These are phyloP conservation scores for Cyanodermella asteris DNA, from an alignment of 2,329 filamentous ascomycete species.

Conservation along the genomic window DNA sequence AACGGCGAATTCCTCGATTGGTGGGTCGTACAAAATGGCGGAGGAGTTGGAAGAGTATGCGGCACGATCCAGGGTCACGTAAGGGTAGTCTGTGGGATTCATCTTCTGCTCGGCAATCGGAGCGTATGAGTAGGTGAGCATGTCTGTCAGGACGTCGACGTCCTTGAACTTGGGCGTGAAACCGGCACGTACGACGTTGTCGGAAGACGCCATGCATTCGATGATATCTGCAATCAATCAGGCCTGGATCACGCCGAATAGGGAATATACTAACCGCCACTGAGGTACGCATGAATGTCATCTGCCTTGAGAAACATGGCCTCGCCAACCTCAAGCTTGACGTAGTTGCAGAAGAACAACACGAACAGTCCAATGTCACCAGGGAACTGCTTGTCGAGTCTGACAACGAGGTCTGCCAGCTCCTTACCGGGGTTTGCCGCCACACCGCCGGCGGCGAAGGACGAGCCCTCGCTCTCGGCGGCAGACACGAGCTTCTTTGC, in stretches of 20 bases:
- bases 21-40: slow-evolving; percentile 68
- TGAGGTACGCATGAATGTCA: slow-evolving; percentile 89
- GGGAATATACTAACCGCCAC: slow-evolving; percentile 26
- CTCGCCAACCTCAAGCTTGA: slow-evolving; percentile 69
- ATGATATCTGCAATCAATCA: slow-evolving; percentile 48
- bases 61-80: slow-evolving; percentile 56
- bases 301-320: slow-evolving; percentile 92
- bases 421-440: slow-evolving; percentile 45
- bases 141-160: slow-evolving; percentile 63
- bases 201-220: slow-evolving; percentile 97
- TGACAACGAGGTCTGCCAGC: slow-evolving; percentile 53
- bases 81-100: slow-evolving; percentile 63
- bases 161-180: slow-evolving; percentile 99
- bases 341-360: slow-evolving; percentile 91
- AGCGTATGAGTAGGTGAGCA: slow-evolving; percentile 89
- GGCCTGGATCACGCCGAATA: background rate
- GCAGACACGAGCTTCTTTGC: slow-evolving; percentile 48
- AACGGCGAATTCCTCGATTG: slow-evolving; percentile 90
- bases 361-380: slow-evolving; percentile 84
- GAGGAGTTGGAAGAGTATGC: slow-evolving; percentile 61
- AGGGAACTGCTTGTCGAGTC: slow-evolving; percentile 68
- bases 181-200: slow-evolving; percentile 92
- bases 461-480: slow-evolving; percentile 42
- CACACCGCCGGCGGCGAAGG: slow-evolving; percentile 56
- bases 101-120: slow-evolving; percentile 94